phyloP scores from a whole-genome alignment of 2,329 filamentous ascomycete species.

The Beauveria medogensis region DNA sequence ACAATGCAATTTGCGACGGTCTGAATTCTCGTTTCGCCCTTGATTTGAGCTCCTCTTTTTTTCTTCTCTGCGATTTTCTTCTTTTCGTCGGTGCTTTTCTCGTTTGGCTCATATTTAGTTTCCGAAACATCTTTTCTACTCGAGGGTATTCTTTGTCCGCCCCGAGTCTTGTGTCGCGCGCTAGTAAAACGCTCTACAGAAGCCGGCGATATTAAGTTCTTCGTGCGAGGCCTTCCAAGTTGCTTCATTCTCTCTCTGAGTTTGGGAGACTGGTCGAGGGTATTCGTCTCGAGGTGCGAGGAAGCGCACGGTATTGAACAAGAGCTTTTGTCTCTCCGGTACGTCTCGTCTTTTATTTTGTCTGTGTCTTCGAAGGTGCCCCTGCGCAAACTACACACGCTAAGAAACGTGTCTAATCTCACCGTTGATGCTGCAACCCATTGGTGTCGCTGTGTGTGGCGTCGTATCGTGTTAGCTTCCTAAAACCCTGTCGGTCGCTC shows the following conservation, averaged over 20 bases:
- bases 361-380: neutral
- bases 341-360: neutral
- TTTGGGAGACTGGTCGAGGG: no score
- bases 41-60: conserved; percentile 4
- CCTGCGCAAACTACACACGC: neutral
- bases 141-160: neutral
- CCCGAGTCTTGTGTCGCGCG: neutral
- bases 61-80: neutral
- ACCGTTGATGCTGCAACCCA: neutral
- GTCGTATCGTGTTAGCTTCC: neutral
- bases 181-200: neutral
- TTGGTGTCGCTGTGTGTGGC: neutral
- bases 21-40: conserved; percentile 5
- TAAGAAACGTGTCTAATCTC: conserved; percentile 5
- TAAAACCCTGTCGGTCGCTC: neutral
- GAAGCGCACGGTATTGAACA: no score
- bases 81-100: neutral
- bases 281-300: no score
- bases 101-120: neutral
- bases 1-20: conserved; percentile 6
- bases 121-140: neutral
- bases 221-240: neutral
- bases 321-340: no score
- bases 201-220: neutral
- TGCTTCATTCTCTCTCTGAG: neutral